These are phyloP conservation scores for Xerophyta viscosa DNA, from an alignment of 106 monocot species.

Conservation along the genomic window DNA sequence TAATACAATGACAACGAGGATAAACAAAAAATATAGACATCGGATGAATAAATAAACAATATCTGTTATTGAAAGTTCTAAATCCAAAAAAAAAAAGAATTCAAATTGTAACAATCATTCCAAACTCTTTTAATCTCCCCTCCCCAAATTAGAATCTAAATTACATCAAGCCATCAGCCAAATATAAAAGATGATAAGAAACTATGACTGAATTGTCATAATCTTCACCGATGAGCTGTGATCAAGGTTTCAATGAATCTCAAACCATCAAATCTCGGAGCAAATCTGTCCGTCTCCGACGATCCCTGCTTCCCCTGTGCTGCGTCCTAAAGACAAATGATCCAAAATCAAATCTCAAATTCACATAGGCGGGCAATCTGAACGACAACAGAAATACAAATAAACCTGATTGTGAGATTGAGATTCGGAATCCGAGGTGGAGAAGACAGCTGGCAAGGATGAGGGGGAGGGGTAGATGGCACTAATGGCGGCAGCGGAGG, in stretches of 20 bases:
- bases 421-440: background rate
- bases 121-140: no score
- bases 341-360: background rate
- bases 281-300: constrained; percentile 16
- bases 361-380: background rate
- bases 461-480: background rate
- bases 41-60: no score
- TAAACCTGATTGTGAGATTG: background rate
- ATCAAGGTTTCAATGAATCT: constrained; percentile 45
- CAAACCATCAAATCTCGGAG: constrained; percentile 45
- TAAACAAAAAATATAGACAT: no score
- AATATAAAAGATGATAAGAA: no score
- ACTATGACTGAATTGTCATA: no score
- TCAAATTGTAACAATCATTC: no score
- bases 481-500: background rate
- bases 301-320: background rate
- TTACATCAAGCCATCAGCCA: no score
- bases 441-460: background rate
- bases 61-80: no score
- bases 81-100: no score
- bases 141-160: no score
- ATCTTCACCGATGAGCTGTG: constrained; percentile 42
- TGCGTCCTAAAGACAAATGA: background rate
- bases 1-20: no score
- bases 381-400: background rate